Evolutionary conservation across 495 filamentous ascomycete species (phyloP).

Genomic region (Aspergillus ellipticus): DNA sequence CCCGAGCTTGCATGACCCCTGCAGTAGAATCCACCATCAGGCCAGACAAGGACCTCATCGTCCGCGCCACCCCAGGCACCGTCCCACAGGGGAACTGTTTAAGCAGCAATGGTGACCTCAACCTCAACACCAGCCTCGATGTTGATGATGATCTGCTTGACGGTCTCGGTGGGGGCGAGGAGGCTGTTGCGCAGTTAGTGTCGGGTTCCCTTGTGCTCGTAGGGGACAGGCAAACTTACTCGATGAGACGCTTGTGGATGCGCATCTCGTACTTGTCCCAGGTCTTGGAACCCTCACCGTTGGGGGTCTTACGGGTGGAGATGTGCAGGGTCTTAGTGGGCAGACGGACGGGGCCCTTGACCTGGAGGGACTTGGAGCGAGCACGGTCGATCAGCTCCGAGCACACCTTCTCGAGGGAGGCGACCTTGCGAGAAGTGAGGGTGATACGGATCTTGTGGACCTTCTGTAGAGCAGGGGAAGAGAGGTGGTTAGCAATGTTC

Average conservation of each 20-base stretch:
- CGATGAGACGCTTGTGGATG: slow-evolving; percentile 97
- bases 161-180: slow-evolving; percentile 95
- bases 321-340: slow-evolving; percentile 96
- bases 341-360: slow-evolving; percentile 98
- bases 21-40: slow-evolving; percentile 18
- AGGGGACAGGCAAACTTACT: slow-evolving; percentile 51
- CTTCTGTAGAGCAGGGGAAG: slow-evolving; percentile 54
- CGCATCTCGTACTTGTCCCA: slow-evolving; percentile 99
- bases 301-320: slow-evolving; percentile 94
- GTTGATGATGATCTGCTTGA: slow-evolving; percentile 99
- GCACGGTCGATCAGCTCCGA: slow-evolving; percentile 97
- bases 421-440: slow-evolving; percentile 87
- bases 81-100: slow-evolving; percentile 36
- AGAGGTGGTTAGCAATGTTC: slow-evolving; percentile 1
- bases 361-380: slow-evolving; percentile 95
- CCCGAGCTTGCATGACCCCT: slow-evolving; percentile 11
- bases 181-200: slow-evolving; percentile 49
- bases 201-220: neutral
- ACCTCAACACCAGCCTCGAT: slow-evolving; percentile 99
- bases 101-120: slow-evolving; percentile 99
- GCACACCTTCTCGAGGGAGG: slow-evolving; percentile 96
- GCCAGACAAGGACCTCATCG: slow-evolving; percentile 16
- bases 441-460: slow-evolving; percentile 99
- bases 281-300: slow-evolving; percentile 99
- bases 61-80: slow-evolving; percentile 17